Base-by-base conservation (phyloP, 73 alveolate genomes). In the Blepharisma japonicum region DNA sequence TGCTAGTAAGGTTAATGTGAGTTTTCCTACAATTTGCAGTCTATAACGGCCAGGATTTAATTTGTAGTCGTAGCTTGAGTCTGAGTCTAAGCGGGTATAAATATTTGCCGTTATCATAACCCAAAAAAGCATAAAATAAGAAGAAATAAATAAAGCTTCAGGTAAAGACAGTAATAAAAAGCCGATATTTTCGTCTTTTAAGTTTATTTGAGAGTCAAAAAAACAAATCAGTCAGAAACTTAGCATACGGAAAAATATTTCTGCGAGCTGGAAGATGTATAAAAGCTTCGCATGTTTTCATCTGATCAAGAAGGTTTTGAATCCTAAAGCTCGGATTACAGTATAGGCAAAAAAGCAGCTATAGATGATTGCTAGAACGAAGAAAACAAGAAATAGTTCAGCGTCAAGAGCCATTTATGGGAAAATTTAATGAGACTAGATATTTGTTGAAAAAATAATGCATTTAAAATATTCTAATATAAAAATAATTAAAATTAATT, bases 271-370 rank as follows among this genome's bases (percentile, higher is more conserved):
- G 46, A 61, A 61, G 5, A 14, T 14, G 46, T 61, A 61, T 18
- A 61, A 25, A 61, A 18, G 23, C 39, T 39, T n/a, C 47, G 74
- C 74, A n/a, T 61, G 50, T 61, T 39, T n/a, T 39, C 74, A 61
- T 20, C 11, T 20, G 18, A 14, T 5, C 50, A 61, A n/a, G 23
- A 61, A 61, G 18, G 0, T 20, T 25, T 14, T 25, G 38, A 25
- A 14, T 14, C 23, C 23, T 18, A 9, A 8, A 61, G 18, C 47
- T 25, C 74, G 38, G 38, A 61, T 8, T 18, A 61, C 18, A 20
- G 74, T 61, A 61, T 20, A 61, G 5, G 46, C 46, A 4, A 61
- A 14, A n/a, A 61, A 20, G 47, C n/a, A 61, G 14, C 47, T 61
- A 39, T 61, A 61, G 23, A 61, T 61, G 18, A 61, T 25, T 14